A percentile compares a stretch with the other conserved stretches of the same genome.
Evolutionary conservation across 2,329 filamentous ascomycete genomes (phyloP).

Genomic region (Botryotinia narcissicola): DNA sequence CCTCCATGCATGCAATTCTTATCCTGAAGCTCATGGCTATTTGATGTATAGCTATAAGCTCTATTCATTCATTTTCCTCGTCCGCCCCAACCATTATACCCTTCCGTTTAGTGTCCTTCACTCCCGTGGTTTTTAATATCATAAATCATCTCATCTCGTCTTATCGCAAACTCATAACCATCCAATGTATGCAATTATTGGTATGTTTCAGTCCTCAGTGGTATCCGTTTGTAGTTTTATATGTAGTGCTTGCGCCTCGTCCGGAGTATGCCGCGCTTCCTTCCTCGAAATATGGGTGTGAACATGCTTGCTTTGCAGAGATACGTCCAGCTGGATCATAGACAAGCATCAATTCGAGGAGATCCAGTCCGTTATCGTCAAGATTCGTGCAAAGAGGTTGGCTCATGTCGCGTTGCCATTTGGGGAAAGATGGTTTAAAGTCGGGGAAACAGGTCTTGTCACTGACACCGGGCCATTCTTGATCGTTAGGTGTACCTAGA

Average conservation of each 20-base stretch:
- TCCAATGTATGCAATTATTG: conserved; percentile 20
- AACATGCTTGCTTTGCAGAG: conserved; percentile 82
- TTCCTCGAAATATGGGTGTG: conserved; percentile 74
- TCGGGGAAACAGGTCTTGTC: conserved; percentile 79
- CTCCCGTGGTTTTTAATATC: conserved; percentile 15
- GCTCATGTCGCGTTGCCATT: conserved; percentile 74
- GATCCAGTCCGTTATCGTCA: conserved; percentile 67
- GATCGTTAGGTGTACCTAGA: conserved; percentile 79
- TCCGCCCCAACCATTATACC: neutral
- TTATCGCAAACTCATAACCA: neutral
- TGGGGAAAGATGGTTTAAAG: conserved; percentile 89
- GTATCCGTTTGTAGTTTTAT: conserved; percentile 33
- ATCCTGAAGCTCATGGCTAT: conserved; percentile 17
- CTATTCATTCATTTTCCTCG: conserved; percentile 1
- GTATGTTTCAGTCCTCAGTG: conserved; percentile 30
- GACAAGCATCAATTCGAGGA: conserved; percentile 69
- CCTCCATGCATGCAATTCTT: conserved; percentile 15
- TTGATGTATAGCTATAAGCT: conserved; percentile 16
- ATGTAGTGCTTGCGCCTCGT: conserved; percentile 37
- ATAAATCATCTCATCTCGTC: conserved; percentile 19
- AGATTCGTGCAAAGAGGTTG: conserved; percentile 67
- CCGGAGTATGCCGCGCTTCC: conserved; percentile 39
- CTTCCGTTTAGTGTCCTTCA: neutral
- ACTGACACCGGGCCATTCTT: conserved; percentile 76
- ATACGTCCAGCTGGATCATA: conserved; percentile 86